Percentiles rank a stretch among this genome's conserved stretches.
Conservation (phyloP, 768 basidiomycete species). For the Auriculariales sp. region DNA sequence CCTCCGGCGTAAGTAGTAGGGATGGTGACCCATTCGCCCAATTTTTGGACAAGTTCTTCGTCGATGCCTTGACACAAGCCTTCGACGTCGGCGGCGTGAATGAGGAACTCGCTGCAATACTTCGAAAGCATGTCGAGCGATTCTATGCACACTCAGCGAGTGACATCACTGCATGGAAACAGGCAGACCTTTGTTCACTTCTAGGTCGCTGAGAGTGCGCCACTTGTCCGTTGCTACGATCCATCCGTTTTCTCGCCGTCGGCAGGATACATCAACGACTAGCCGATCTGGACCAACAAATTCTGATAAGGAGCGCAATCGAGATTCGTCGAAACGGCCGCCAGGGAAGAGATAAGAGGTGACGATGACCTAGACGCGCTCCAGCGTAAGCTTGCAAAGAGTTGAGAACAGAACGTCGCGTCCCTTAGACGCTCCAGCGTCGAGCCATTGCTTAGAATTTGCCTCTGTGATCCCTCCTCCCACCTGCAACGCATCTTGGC, state of each 20-base stretch:
- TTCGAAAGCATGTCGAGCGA: slow-evolving; percentile 60
- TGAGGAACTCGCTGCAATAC: slow-evolving; percentile 87
- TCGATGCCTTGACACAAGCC: slow-evolving; percentile 95
- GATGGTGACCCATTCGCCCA: slow-evolving; percentile 83
- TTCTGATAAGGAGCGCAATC: slow-evolving; percentile 46
- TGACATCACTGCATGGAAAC: neutral
- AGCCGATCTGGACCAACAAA: slow-evolving; percentile 71
- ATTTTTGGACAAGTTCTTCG: slow-evolving; percentile 61
- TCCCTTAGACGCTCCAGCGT: slow-evolving; percentile 83
- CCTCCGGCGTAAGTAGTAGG: slow-evolving; percentile 97
- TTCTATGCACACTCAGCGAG: slow-evolving; percentile 39
- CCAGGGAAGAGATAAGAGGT: slow-evolving; percentile 89
- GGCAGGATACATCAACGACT: slow-evolving; percentile 89
- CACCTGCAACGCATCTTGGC: slow-evolving; percentile 65
- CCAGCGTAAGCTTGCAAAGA: neutral
- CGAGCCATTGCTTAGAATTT: slow-evolving; percentile 77
- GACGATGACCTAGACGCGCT: slow-evolving; percentile 66
- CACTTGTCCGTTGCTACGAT: slow-evolving; percentile 97
- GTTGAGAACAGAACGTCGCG: slow-evolving; percentile 5
- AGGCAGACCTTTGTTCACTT: slow-evolving; percentile 59
- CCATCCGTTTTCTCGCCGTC: slow-evolving; percentile 60
- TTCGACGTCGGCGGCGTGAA: slow-evolving; percentile 98
- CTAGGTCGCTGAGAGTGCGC: slow-evolving; percentile 93
- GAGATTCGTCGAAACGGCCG: slow-evolving; percentile 61
- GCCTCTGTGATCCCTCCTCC: slow-evolving; percentile 80